Percentiles rank a stretch among this genome's conserved stretches.
phyloP scores from a whole-genome alignment of 2,329 filamentous ascomycete species.

The Fusarium multiceps region DNA sequence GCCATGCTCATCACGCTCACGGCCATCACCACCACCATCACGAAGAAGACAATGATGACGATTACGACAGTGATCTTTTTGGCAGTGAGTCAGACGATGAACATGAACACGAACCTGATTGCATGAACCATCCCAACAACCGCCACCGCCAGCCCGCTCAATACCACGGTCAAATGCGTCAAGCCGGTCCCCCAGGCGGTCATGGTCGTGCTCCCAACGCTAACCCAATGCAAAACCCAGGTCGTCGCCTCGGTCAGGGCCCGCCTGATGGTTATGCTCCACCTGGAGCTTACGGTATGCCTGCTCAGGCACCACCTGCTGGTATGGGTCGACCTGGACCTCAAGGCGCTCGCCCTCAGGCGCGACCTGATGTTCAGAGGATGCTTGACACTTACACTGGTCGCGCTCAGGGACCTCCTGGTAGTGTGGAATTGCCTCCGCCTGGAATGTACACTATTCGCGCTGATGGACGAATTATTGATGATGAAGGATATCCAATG shows the following conservation, averaged over 20 bases:
- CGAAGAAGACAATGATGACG: not conserved
- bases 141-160: not conserved
- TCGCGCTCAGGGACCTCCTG: not conserved
- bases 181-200: not conserved
- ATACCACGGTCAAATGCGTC: not conserved
- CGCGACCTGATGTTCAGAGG: not conserved
- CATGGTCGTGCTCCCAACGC: not conserved
- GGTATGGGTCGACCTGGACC: not conserved
- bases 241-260: not conserved
- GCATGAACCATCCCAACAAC: not conserved
- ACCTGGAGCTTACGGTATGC: not conserved
- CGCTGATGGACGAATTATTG: not conserved
- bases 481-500: not conserved
- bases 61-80: too few species aligned
- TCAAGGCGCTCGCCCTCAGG: rapidly evolving
- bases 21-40: not conserved
- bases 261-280: not conserved
- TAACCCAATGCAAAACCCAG: not conserved
- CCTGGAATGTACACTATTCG: not conserved
- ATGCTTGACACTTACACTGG: not conserved
- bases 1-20: not conserved
- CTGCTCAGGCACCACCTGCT: not conserved
- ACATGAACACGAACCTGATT: not conserved
- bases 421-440: not conserved
- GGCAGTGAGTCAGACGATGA: too few species aligned